These are phyloP conservation scores for Tylopilus rubrobrunneus DNA, from an alignment of 768 basidiomycete genomes.

Conservation along the genomic window DNA sequence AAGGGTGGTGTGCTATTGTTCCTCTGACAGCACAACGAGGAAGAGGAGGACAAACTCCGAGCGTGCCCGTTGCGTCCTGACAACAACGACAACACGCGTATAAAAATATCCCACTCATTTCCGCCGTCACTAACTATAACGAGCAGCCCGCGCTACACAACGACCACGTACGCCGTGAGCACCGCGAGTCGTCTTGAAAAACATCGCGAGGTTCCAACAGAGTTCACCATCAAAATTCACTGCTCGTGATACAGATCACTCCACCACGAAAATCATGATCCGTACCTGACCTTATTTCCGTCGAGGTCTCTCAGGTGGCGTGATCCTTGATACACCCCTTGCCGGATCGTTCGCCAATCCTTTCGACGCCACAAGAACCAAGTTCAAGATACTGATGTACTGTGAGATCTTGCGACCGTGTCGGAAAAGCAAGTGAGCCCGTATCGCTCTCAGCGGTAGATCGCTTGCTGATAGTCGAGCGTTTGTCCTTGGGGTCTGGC, in stretches of 20 bases:
- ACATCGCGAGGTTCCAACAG: neutral
- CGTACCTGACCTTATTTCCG: neutral
- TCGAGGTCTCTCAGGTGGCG: neutral
- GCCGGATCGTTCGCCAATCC: neutral
- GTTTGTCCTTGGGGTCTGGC: neutral
- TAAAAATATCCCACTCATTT: neutral
- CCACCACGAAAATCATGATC: neutral
- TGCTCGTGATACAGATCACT: neutral
- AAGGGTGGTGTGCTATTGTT: neutral
- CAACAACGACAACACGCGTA: neutral
- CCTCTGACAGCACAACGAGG: neutral
- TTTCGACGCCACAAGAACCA: neutral
- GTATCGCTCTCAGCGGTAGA: neutral
- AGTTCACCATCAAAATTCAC: too few species aligned
- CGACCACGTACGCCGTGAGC: neutral
- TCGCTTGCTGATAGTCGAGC: neutral
- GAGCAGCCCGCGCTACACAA: neutral
- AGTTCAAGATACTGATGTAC: neutral
- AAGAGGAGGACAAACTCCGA: neutral
- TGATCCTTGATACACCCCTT: neutral
- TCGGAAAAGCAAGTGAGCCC: neutral
- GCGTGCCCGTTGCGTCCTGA: neutral
- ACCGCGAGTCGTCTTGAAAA: neutral
- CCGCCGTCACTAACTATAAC: too few species aligned
- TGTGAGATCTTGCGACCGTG: neutral